Evolutionary conservation across 106 monocot genomes (phyloP).

Genomic region (Allium sativum): DNA sequence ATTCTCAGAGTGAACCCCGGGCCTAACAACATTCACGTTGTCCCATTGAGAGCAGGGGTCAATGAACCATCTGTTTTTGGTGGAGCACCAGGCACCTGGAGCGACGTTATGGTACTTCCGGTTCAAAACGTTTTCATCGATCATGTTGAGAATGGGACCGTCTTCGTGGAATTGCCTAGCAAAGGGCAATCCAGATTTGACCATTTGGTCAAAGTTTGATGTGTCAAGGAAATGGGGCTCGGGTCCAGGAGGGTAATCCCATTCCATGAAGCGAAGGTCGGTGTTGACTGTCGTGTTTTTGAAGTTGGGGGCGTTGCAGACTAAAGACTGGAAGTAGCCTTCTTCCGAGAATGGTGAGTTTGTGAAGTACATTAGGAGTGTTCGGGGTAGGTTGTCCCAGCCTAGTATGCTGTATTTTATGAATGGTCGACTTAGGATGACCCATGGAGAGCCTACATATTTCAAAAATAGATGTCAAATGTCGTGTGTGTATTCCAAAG

Average conservation of each 20-base stretch:
- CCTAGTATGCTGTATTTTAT: slow-evolving; percentile 46
- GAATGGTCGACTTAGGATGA: slow-evolving; percentile 51
- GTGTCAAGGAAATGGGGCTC: slow-evolving; percentile 46
- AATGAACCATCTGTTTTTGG: slow-evolving; percentile 23
- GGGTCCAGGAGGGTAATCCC: slow-evolving; percentile 42
- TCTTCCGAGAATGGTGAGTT: slow-evolving; percentile 43
- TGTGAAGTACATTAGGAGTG: slow-evolving; percentile 58
- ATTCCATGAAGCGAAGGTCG: slow-evolving; percentile 35
- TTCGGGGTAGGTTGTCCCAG: slow-evolving; percentile 60
- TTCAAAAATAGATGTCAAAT: too few relatives aligned
- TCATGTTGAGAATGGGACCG: slow-evolving; percentile 33
- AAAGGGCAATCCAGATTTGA: slow-evolving; percentile 30
- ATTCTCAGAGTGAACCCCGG: slow-evolving; percentile 21
- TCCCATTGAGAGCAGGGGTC: slow-evolving; percentile 49
- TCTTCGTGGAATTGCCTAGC: slow-evolving; percentile 31
- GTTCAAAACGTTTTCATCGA: slow-evolving; percentile 32
- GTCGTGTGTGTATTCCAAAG: too few relatives aligned
- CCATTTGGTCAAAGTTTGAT: slow-evolving; percentile 24
- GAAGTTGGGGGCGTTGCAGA: slow-evolving; percentile 46
- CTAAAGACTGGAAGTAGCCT: slow-evolving; percentile 52
- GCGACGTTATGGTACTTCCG: slow-evolving; percentile 19
- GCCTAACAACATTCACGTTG: slow-evolving; percentile 33
- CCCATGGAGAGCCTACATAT: slow-evolving; percentile 78
- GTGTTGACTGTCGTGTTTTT: slow-evolving; percentile 50
- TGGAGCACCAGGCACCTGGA: slow-evolving; percentile 55